These are phyloP conservation scores for Guyanaporus albipodus DNA, from an alignment of 768 basidiomycete species.

Conservation along the genomic window DNA sequence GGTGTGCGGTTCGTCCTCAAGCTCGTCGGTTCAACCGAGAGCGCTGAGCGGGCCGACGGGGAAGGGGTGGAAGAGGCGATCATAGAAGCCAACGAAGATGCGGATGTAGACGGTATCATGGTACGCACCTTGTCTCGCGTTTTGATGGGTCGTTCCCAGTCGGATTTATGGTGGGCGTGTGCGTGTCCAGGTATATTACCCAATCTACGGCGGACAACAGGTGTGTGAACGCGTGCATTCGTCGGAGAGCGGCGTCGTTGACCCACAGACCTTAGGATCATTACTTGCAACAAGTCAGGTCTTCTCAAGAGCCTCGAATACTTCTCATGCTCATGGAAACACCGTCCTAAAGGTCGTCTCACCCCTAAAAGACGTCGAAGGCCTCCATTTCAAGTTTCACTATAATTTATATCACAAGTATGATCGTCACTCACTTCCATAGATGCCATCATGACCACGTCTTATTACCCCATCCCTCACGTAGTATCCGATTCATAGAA, in stretches of 20 bases:
- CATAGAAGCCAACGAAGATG: slow-evolving; percentile 90
- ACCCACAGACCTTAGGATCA: slow-evolving; percentile 60
- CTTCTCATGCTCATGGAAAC: neutral
- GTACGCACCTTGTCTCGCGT: slow-evolving; percentile 41
- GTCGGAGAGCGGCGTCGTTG: neutral
- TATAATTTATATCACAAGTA: slow-evolving; percentile 95
- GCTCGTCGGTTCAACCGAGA: slow-evolving; percentile 48
- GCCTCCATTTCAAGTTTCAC: slow-evolving; percentile 93
- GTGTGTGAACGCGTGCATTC: slow-evolving; percentile 38
- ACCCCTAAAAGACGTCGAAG: slow-evolving; percentile 96
- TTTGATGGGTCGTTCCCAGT: neutral
- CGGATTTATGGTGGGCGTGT: neutral
- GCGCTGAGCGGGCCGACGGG: slow-evolving; percentile 51
- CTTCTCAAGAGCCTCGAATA: neutral
- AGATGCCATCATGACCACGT: neutral
- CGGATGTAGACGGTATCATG: slow-evolving; percentile 89
- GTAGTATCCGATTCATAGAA: slow-evolving; percentile 87
- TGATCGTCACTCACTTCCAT: slow-evolving; percentile 15
- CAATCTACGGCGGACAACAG: slow-evolving; percentile 88
- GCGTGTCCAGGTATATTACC: slow-evolving; percentile 80
- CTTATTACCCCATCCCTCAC: neutral
- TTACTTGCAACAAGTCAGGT: slow-evolving; percentile 85
- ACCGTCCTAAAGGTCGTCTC: slow-evolving; percentile 67
- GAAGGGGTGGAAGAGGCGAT: slow-evolving; percentile 96
- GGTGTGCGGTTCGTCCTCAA: slow-evolving; percentile 85